phyloP scores from a whole-genome alignment of 2,329 filamentous ascomycete genomes.

The Acrodontium crateriforme region DNA sequence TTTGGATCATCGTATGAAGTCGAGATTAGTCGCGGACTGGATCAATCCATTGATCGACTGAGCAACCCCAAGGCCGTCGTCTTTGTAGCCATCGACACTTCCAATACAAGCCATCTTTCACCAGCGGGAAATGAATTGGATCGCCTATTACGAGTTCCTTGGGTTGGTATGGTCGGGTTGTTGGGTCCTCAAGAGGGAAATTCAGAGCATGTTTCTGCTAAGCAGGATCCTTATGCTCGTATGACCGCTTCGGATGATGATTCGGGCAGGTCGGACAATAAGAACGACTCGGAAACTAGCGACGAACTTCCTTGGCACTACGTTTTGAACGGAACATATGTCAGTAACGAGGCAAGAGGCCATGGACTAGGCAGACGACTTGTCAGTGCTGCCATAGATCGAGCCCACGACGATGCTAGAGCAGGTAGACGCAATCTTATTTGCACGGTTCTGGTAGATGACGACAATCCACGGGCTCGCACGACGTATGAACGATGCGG shows the following conservation, averaged over 20 bases:
- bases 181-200: constrained; percentile 11
- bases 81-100: constrained; percentile 10
- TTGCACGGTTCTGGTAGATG: constrained; percentile 13
- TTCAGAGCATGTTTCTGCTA: constrained; percentile 5
- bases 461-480: constrained; percentile 14
- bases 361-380: constrained; percentile 18
- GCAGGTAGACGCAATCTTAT: neutral
- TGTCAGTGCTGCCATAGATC: constrained; percentile 13
- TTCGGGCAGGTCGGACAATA: constrained; percentile 1
- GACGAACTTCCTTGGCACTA: constrained; percentile 5
- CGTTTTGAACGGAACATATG: constrained; percentile 19
- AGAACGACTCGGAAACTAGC: neutral
- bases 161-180: constrained; percentile 17
- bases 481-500: constrained; percentile 16
- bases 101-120: no score
- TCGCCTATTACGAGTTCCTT: constrained; percentile 6
- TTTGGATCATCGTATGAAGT: constrained; percentile 19
- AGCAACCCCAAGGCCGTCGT: constrained; percentile 13
- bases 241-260: neutral
- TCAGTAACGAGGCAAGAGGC: constrained; percentile 13
- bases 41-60: constrained; percentile 13
- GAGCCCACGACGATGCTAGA: constrained; percentile 5
- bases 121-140: constrained; percentile 1
- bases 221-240: constrained; percentile 7
- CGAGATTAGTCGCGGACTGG: constrained; percentile 10